phyloP scores from a whole-genome alignment of 495 filamentous ascomycete genomes.

The Neurospora sp. region DNA sequence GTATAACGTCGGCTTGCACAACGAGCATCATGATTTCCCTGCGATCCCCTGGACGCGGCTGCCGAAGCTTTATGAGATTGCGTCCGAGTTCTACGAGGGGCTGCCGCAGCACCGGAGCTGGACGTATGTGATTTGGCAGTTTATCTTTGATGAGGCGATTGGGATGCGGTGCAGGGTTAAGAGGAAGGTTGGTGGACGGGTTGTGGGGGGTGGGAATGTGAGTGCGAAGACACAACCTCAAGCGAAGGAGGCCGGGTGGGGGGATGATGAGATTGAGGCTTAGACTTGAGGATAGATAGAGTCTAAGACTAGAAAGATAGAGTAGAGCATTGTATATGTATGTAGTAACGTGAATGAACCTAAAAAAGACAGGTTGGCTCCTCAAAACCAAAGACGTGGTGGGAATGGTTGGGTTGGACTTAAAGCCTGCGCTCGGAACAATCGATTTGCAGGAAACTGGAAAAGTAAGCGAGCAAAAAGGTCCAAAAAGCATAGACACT shows the following conservation, averaged over 20 bases:
- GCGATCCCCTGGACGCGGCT: constrained; percentile 90
- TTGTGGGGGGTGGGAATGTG: constrained; percentile 35
- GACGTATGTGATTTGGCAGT: constrained; percentile 88
- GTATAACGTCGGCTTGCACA: constrained; percentile 95
- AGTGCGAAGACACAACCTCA: neutral
- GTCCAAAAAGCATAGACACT: neutral
- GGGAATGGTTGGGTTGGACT: neutral
- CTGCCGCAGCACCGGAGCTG: constrained; percentile 83
- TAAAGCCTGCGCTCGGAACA: neutral
- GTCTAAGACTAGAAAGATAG: neutral
- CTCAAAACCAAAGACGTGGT: too few relatives aligned
- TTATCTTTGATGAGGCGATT: constrained; percentile 80
- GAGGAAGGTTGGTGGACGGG: constrained; percentile 67
- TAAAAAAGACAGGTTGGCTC: neutral
- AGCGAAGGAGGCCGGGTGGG: constrained; percentile 30
- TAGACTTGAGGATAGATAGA: constrained; percentile 3
- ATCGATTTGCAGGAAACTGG: neutral
- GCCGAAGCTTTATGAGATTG: constrained; percentile 63
- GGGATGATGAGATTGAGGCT: constrained; percentile 46
- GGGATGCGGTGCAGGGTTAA: constrained; percentile 90
- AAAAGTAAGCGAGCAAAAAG: neutral
- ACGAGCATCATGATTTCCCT: constrained; percentile 98
- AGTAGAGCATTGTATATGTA: neutral
- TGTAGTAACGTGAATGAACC: neutral
- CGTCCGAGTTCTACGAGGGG: constrained; percentile 84